A percentile compares a stretch with the other conserved stretches of the same genome.
Conservation (phyloP, 1,139 yeast species). For the Blastobotrys serpentis region DNA sequence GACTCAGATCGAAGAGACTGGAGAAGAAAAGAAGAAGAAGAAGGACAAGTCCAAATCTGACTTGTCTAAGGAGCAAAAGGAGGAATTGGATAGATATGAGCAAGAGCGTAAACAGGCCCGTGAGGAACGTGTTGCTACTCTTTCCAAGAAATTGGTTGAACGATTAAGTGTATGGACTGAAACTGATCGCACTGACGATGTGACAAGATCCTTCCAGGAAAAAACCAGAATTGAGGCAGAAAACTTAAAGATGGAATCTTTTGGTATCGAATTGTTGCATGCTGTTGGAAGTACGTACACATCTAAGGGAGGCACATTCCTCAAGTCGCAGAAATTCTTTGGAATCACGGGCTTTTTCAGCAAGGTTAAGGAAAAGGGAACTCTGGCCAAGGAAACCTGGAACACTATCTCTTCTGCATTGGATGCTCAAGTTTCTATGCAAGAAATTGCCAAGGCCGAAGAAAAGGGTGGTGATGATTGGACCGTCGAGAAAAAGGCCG, state of each 20-base stretch:
- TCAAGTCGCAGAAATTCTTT: constrained; percentile 70
- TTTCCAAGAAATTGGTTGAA: constrained; percentile 63
- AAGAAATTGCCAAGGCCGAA: constrained; percentile 56
- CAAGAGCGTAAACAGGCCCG: constrained; percentile 72
- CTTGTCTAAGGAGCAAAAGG: constrained; percentile 47
- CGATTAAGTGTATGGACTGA: constrained; percentile 78
- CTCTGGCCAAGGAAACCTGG: constrained; percentile 81
- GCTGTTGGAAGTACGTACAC: constrained; percentile 77
- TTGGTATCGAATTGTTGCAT: constrained; percentile 87
- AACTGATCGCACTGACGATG: constrained; percentile 69
- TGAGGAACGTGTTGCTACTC: constrained; percentile 65
- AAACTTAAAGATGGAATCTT: constrained; percentile 86
- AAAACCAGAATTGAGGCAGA: constrained; percentile 84
- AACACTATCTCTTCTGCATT: constrained; percentile 80
- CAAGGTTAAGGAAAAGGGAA: constrained; percentile 82
- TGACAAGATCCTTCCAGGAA: constrained; percentile 63
- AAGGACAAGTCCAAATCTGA: constrained; percentile 44
- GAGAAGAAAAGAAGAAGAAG: constrained; percentile 31
- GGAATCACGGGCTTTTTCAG: constrained; percentile 86
- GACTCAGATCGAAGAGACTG: constrained; percentile 11
- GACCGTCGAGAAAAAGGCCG: constrained; percentile 78
- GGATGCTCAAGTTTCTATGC: constrained; percentile 85
- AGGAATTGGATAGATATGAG: constrained; percentile 72
- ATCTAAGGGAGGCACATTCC: constrained; percentile 58
- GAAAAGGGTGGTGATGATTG: constrained; percentile 57